Base-by-base conservation (phyloP, 2,329 filamentous ascomycete species). In the Fusarium sp. region DNA sequence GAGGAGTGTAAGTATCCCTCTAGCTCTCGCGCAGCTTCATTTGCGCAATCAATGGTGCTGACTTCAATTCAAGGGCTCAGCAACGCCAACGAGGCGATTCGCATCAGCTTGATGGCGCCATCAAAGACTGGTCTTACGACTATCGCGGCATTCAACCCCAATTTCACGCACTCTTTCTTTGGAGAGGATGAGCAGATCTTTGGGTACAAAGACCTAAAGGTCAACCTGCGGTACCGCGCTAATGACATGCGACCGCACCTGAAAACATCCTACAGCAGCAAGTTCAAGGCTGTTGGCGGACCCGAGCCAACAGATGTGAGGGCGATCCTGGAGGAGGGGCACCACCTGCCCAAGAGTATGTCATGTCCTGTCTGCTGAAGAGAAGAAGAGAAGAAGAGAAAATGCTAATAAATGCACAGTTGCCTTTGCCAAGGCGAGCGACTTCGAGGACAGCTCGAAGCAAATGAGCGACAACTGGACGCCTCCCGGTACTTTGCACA, bases 171-270 rank as follows among this genome's bases (percentile, higher is more conserved):
- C 82, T 87, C 94, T 2, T 93, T 99, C 72, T 98, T 98, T 76
- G 94, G 94, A 78, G 93, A 98, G n/a, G 92, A 96, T 10, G 95
- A 99, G 82, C 89, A 88, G 33, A 96, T 98, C 73, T 95, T 97
- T 77, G 96, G 96, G 40, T 98, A 98, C 86, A 92, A 94, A 80
- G 91, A 91, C 62, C 88, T 98, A 64, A 90, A 91, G 73, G 92
- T 98, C 79, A 89, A 90, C 71, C 84, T 98, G 64, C 90, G 90
- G 71, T 92, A 87, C 76, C 85, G 90, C 79, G 88, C 89, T 17
- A 88, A 86, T 80, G 93, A 98, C 80, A 91, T 98, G 84, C 91
- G 92, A 74, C 94, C 95, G 0, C 90, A 93, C 75, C 81, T 98
- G 35, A 87, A 91, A 64, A 88, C 95, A 61, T 89, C 89, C 1